These are phyloP conservation scores for Serendipita indica DNA, from an alignment of 768 basidiomycete species.

Conservation along the genomic window DNA sequence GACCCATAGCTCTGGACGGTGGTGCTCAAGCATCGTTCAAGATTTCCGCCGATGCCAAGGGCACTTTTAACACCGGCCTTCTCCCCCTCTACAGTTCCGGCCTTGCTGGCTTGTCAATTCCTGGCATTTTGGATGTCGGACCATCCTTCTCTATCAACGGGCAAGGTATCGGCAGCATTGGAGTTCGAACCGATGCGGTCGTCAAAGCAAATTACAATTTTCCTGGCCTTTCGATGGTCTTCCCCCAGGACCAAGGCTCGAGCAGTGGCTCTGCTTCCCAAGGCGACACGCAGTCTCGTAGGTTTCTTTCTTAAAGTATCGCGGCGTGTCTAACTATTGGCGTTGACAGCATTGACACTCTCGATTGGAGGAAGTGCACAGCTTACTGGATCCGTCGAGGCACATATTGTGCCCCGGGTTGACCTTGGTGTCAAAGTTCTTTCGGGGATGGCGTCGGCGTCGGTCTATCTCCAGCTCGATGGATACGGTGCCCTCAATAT, in stretches of 20 bases:
- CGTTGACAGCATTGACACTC: neutral
- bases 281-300: neutral
- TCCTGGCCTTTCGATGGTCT: neutral
- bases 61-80: slow-evolving; percentile 3
- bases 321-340: neutral
- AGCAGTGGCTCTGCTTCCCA: neutral
- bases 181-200: neutral
- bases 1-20: neutral
- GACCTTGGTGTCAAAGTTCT: slow-evolving; percentile 6
- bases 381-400: neutral
- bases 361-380: neutral
- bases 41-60: neutral
- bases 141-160: slow-evolving; percentile 8
- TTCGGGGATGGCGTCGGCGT: neutral
- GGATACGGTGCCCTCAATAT: slow-evolving; percentile 2
- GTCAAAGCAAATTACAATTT: neutral
- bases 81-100: neutral
- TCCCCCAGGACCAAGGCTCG: slow-evolving; percentile 10
- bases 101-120: neutral
- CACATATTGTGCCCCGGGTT: slow-evolving; percentile 5
- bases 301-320: neutral
- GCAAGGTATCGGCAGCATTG: neutral
- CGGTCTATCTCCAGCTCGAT: slow-evolving; percentile 3
- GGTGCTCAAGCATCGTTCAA: neutral
- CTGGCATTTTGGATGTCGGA: slow-evolving; percentile 6